Conservation (phyloP, 1,284 basidiomycete species). For the Sanguinoderma infundibulare region DNA sequence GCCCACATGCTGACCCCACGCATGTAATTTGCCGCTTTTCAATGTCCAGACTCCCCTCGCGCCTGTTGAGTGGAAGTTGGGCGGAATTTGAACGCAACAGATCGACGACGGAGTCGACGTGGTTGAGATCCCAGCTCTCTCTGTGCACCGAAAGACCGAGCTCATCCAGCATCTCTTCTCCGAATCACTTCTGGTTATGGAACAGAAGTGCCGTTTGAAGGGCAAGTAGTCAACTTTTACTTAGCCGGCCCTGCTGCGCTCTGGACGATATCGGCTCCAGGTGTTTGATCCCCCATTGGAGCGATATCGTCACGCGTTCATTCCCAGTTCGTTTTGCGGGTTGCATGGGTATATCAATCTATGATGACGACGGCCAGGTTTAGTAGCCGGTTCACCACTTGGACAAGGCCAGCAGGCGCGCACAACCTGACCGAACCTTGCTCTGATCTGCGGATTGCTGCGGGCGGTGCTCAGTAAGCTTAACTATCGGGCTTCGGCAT, state of each 20-base stretch:
- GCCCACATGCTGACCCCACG: background rate
- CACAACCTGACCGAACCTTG: background rate
- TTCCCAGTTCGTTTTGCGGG: background rate
- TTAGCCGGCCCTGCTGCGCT: background rate
- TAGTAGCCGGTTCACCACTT: background rate
- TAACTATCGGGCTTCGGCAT: background rate
- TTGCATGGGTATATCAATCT: no score
- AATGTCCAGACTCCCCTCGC: constrained; percentile 3
- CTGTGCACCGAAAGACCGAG: constrained; percentile 14
- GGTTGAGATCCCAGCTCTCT: constrained; percentile 8
- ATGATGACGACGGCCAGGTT: no score
- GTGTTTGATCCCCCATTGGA: background rate
- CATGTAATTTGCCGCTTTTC: constrained; percentile 7
- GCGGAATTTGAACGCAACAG: constrained; percentile 2
- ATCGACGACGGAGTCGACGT: constrained; percentile 5
- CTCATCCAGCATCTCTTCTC: constrained; percentile 11
- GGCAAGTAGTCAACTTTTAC: background rate
- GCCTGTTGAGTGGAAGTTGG: constrained; percentile 19
- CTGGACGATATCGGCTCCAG: background rate
- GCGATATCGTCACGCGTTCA: background rate
- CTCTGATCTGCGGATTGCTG: background rate
- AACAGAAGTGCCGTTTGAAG: constrained; percentile 14
- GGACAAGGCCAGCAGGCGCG: background rate
- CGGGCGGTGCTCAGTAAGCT: background rate
- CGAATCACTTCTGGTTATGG: constrained; percentile 16